Evolutionary conservation across 192 early-diverging fungal species (phyloP), one percentile per base, ranked within the genome.

Genomic region (Pilaira anomala): DNA sequence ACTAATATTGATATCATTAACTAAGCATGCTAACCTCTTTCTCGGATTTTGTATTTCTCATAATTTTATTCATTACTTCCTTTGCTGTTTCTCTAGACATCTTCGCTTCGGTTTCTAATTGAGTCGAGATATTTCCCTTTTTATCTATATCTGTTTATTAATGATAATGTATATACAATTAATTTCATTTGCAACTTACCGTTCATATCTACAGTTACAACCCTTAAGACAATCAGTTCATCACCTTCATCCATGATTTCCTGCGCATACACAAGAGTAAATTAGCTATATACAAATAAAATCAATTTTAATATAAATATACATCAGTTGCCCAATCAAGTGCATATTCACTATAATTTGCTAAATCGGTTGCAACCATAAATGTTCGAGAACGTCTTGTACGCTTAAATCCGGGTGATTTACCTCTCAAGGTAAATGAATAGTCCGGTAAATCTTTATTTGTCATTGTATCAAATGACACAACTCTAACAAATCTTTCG

Each of bases 161-260:
- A 19, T 6, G 4, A 18, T 18, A 16, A 46, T 3, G 0, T 21
- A 67, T 65, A 46, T 39, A 60, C 57, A 44, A 45, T 21, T 21
- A 24, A 25, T 6, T 8, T 4, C 22, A 7, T 28, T 4, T 8
- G 41, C 3, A 33, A 48, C 48, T 40, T 46, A 67, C 53, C 53
- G 55, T 58, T 66, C 14, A 71, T 39, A 26, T 66, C 68, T 11
- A 66, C 51, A 1, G 61, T 57, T 7, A 65, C 42, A 12, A 69
- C 55, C 24, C 62, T 36, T 26, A 66, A 22, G 12, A 58, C 41
- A 46, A 57, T 42, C 2, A 67, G 62, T 60, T 81, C 80, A 61
- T 81, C 80, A n/a, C 80, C 76, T 60, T 81, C 72, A 48, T 78
- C 80, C 51, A 81, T 68, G 45, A 81, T 70, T n/a, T 69, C 69